Evolutionary conservation across 106 monocot species (phyloP).

Genomic region (Narthecium ossifragum): DNA sequence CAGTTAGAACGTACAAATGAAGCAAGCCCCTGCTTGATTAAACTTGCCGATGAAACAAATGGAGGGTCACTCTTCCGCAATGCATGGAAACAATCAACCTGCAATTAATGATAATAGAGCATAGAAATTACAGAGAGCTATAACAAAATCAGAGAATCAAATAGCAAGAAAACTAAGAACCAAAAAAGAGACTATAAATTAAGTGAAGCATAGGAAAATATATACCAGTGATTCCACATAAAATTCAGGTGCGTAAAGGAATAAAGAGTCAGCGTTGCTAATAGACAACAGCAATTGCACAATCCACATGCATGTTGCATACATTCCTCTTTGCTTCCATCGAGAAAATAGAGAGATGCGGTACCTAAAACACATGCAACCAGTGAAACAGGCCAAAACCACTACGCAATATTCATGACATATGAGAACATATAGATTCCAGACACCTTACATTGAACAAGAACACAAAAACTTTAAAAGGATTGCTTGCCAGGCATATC

Average conservation of each 20-base stretch:
- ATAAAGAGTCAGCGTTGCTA: constrained; percentile 56
- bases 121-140: not conserved
- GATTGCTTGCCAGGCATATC: no score
- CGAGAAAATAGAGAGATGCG: constrained; percentile 68
- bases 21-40: constrained; percentile 86
- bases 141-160: not conserved
- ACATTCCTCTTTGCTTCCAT: constrained; percentile 98
- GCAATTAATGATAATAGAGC: no score
- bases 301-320: constrained; percentile 93
- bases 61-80: constrained; percentile 92
- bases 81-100: constrained; percentile 97
- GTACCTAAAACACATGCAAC: constrained; percentile 48
- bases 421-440: not conserved
- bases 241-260: constrained; percentile 80
- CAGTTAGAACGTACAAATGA: constrained; percentile 72
- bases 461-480: no score
- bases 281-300: constrained; percentile 79
- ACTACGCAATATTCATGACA: not conserved
- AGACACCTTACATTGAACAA: no score
- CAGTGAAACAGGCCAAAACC: not conserved
- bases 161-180: not conserved
- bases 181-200: not conserved
- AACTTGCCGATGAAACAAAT: constrained; percentile 77
- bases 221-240: constrained; percentile 87
- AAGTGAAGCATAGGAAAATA: not conserved